Base-by-base conservation (phyloP, 2,329 filamentous ascomycete genomes). In the Chalaropsis thielavioides region DNA sequence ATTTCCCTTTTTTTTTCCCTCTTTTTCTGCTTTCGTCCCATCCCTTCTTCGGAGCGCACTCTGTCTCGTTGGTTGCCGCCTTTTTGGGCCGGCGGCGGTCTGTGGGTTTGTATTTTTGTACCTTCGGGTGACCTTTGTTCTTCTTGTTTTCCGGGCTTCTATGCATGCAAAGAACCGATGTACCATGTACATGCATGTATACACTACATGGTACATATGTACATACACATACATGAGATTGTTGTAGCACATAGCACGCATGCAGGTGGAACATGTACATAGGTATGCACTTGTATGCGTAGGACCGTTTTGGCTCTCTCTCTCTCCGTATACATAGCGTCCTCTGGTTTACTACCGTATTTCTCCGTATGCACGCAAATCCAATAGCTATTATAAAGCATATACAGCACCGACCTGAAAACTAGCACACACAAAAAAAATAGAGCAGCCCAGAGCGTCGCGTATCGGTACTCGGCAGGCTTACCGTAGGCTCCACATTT, bases 101-200 rank as follows among this genome's bases (percentile, higher is more conserved):
- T 49, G 46, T 49, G 46, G 46, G 46, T 49, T 49, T 24, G n/a
- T 49, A 22, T 49, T 11, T 49, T 49, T 49, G 19, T 46, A 13
- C 27, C 24, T 44, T 19, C 40, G 40, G 19, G 31, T 41, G 22
- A 35, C 60, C 24, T 44, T 22, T 44, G 59, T 40, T 61, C 60
- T 43, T 46, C 22, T 15, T 62, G 60, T 15, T 56, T 31, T 56
- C 17, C 7, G 24, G 15, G 15, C 40, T 62, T 62, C 60, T 27
- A 62, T 62, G 60, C 60, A 62, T 62, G 60, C 60, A 46, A 43
- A 43, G 31, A 19, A 41, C 7, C 35, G 19, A 41, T 27, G 46
- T 49, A n/a, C 46, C 46, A 10, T 49, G 46, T 49, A 19, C 11
- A 49, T 49, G 46, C 46, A 49, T 49, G 46, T 22, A 49, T n/a